Percentiles rank a stretch among this genome's conserved stretches.
phyloP scores from a whole-genome alignment of 2,329 filamentous ascomycete species.

The Fragosphaeria purpurea region DNA sequence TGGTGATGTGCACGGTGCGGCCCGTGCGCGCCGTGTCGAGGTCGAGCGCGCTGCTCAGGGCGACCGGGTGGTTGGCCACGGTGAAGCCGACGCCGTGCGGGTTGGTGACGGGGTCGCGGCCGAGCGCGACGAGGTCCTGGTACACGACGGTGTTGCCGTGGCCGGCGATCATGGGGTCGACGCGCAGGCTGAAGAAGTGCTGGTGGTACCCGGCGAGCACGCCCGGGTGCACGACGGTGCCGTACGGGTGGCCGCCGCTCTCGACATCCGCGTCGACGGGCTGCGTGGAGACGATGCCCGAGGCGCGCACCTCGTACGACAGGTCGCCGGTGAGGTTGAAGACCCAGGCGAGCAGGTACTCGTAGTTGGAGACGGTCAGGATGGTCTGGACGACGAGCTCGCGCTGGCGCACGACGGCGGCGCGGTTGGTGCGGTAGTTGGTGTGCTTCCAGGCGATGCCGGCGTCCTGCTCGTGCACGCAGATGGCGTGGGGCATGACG shows the following conservation, averaged over 20 bases:
- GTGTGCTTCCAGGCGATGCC: slow-evolving; percentile 65
- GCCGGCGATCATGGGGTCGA: slow-evolving; percentile 47
- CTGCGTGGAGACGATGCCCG: slow-evolving; percentile 50
- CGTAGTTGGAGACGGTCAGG: slow-evolving; percentile 61
- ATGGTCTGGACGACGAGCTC: slow-evolving; percentile 60
- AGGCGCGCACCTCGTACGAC: slow-evolving; percentile 52
- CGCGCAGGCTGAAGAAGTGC: slow-evolving; percentile 55
- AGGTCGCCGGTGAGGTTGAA: slow-evolving; percentile 55
- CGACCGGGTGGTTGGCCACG: slow-evolving; percentile 32
- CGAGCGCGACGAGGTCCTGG: slow-evolving; percentile 30
- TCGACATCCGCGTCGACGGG: slow-evolving; percentile 45
- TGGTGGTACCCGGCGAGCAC: slow-evolving; percentile 61
- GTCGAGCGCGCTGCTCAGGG: slow-evolving; percentile 35
- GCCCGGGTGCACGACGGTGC: slow-evolving; percentile 53
- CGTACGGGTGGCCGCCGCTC: slow-evolving; percentile 33
- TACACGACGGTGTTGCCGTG: slow-evolving; percentile 37
- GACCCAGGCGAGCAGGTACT: slow-evolving; percentile 45
- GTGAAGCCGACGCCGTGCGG: slow-evolving; percentile 40
- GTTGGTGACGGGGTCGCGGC: slow-evolving; percentile 30
- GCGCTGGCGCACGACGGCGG: slow-evolving; percentile 49
- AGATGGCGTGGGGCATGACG: slow-evolving; percentile 45
- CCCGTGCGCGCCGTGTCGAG: slow-evolving; percentile 44
- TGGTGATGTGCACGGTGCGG: slow-evolving; percentile 38
- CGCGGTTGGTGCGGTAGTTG: slow-evolving; percentile 54
- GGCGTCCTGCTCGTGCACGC: slow-evolving; percentile 61